Base-by-base conservation (phyloP, 805 yeast species). In the Metschnikowia cubensis region DNA sequence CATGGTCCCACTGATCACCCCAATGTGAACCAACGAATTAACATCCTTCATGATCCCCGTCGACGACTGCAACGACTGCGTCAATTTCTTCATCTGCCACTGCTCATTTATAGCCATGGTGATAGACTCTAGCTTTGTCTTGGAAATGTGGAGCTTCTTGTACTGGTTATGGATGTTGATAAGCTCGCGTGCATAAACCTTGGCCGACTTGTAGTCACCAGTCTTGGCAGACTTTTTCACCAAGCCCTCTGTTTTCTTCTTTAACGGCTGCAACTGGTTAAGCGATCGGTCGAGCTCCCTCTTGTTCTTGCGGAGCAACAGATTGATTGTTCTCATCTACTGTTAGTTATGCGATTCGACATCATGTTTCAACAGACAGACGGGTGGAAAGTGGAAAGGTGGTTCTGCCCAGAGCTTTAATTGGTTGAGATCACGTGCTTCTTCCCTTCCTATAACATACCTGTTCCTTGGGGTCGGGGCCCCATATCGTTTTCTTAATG, bases 381-480 rank as follows among this genome's bases (percentile, higher is more conserved):
- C 29, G 3, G 29, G 11, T n/a, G n/a, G n/a, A n/a, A n/a, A n/a
- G n/a, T n/a, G n/a, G n/a, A 25, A 18, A 10, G 39, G 13, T 17
- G 39, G n/a, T 21, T 36, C 22, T 36, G 38, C 38, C 10, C 10
- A 34, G 10, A 8, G 13, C 3, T 25, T 25, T 25, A 25, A 35
- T 35, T 35, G 15, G 37, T 15, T 15, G 21, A 8, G 8, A 33
- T 17, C 37, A 35, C 21, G 21, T 35, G 37, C 13, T 5, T 17
- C 18, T 6, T n/a, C 14, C 3, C 5, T n/a, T 7, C 35, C 3
- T 33, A 11, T 18, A 39, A 72, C 80, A 45, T 66, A 77, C 84
- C 61, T 86, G 96, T 61, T 89, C 98, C 61, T 85, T 85, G 38
- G 97, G 97, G 63, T 91, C 97, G 0, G 98, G 97, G 0, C 99